phyloP scores from a whole-genome alignment of 305 asterid species.

The Fraxinus angustifolia region DNA sequence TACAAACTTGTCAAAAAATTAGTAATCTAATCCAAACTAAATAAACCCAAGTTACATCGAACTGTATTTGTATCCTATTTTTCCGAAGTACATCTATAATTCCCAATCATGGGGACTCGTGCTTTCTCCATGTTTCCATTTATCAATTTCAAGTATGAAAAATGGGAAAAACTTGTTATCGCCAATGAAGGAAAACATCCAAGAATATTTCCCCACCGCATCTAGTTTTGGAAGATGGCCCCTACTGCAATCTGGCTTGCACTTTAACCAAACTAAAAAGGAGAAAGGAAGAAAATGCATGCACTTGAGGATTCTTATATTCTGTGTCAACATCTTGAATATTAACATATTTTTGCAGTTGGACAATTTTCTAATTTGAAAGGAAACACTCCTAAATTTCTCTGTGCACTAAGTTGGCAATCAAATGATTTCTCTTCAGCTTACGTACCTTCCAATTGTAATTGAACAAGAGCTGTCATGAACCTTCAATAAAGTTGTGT shows the following conservation, averaged over 20 bases:
- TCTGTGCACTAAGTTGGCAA: background rate
- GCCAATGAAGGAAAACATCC: background rate
- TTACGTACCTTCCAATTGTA: conserved; percentile 1
- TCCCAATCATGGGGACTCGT: background rate
- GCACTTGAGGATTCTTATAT: background rate
- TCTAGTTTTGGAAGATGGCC: background rate
- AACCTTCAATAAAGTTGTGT: conserved; percentile 13
- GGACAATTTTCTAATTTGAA: background rate
- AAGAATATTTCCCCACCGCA: background rate
- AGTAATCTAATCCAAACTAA: background rate
- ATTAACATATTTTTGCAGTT: background rate
- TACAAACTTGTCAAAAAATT: background rate
- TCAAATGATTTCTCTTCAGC: background rate
- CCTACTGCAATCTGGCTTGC: background rate
- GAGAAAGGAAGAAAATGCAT: background rate
- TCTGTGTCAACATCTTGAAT: background rate
- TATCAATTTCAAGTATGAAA: background rate
- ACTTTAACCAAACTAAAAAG: background rate
- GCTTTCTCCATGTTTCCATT: background rate
- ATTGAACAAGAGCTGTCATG: background rate
- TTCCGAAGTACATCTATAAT: background rate
- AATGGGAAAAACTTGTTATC: background rate
- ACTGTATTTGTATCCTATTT: background rate
- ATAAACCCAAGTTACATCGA: background rate
- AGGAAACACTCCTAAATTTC: background rate